A percentile compares a stretch with the other conserved stretches of the same genome.
Conservation (phyloP, 768 basidiomycete species). For the Rhizopogon vesiculosus region DNA sequence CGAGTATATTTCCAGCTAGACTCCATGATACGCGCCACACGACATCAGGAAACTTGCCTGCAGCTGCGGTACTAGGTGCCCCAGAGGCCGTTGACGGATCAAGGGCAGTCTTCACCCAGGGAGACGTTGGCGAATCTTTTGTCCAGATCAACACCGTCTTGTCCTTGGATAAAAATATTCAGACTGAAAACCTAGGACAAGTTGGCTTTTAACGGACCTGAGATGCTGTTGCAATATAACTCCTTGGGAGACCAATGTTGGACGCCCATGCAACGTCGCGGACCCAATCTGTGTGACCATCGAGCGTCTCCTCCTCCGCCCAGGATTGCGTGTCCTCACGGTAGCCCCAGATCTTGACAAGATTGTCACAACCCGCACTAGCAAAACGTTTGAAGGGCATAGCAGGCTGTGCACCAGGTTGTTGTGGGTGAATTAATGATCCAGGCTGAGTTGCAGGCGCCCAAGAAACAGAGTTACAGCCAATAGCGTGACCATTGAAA, state of each 20-base stretch:
- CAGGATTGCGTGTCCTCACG: slow-evolving; percentile 83
- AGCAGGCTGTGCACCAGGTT: slow-evolving; percentile 35
- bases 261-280: slow-evolving; percentile 99
- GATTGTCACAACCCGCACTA: slow-evolving; percentile 91
- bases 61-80: slow-evolving; percentile 37
- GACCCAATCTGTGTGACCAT: slow-evolving; percentile 96
- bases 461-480: slow-evolving; percentile 97
- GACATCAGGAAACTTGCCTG: slow-evolving; percentile 90
- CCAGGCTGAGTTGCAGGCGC: slow-evolving; percentile 86
- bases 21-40: slow-evolving; percentile 99
- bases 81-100: slow-evolving; percentile 57
- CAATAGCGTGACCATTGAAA: slow-evolving; percentile 92
- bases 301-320: slow-evolving; percentile 87
- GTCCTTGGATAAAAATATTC: slow-evolving; percentile 37
- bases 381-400: slow-evolving; percentile 82
- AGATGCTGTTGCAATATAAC: slow-evolving; percentile 93
- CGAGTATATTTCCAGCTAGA: slow-evolving; percentile 89
- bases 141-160: slow-evolving; percentile 90
- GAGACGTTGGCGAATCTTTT: slow-evolving; percentile 65
- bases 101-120: slow-evolving; percentile 77
- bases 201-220: slow-evolving; percentile 43
- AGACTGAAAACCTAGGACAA: not conserved
- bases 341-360: slow-evolving; percentile 91
- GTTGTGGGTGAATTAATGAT: slow-evolving; percentile 71
- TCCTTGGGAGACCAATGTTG: slow-evolving; percentile 88